These are phyloP conservation scores for Populus hybrid DNA, from an alignment of 441 rosid genomes.

Conservation along the genomic window DNA sequence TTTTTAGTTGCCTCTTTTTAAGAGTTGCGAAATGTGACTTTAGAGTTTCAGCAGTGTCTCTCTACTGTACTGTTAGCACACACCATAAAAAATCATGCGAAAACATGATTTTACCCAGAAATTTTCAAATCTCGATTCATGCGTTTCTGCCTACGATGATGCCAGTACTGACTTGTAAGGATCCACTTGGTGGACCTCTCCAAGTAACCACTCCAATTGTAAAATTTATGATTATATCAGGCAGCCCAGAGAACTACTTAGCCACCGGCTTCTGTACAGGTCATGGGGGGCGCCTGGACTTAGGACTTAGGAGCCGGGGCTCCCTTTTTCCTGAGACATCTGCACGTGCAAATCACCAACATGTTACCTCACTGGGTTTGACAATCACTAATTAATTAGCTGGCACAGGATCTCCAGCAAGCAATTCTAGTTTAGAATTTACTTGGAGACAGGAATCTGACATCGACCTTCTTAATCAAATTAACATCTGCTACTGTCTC, in stretches of 20 bases:
- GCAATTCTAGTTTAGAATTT: neutral
- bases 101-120: neutral
- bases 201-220: too few species aligned
- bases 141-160: neutral
- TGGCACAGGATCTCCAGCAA: constrained; percentile 8
- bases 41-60: too few species aligned
- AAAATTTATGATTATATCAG: too few species aligned
- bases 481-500: neutral
- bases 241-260: neutral
- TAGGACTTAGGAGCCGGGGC: neutral
- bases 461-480: neutral
- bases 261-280: neutral
- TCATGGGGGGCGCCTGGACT: neutral
- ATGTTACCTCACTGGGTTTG: neutral
- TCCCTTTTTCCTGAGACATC: neutral
- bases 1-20: too few species aligned
- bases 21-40: too few species aligned
- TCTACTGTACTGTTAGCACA: too few species aligned
- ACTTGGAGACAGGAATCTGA: constrained; percentile 14
- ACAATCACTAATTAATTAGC: neutral
- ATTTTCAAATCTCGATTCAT: neutral
- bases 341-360: constrained; percentile 18
- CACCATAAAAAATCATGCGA: too few species aligned
- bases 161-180: neutral
- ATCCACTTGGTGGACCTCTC: neutral